Conservation (phyloP, 2,329 filamentous ascomycete genomes). For the Pseudocercospora cruenta region DNA sequence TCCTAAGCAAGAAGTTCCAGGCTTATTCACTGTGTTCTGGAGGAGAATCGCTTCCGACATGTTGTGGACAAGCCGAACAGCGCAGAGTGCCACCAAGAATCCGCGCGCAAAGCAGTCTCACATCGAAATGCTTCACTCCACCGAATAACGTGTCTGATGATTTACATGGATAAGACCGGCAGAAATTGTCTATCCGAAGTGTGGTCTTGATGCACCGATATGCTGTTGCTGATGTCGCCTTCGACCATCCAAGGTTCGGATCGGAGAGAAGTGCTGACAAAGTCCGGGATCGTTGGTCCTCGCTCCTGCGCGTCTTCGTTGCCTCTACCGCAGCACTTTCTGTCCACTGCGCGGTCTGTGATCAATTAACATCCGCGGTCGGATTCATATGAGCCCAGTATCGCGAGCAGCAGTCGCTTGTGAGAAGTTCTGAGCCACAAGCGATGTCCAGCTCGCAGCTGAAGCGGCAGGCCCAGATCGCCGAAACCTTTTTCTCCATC, state of each 20-base stretch:
- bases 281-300: too few species aligned
- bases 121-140: background rate
- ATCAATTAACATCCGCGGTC: too few species aligned
- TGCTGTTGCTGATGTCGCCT: background rate
- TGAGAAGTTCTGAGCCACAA: background rate
- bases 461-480: background rate
- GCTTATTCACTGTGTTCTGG: slow-evolving; percentile 31
- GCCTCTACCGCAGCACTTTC: too few species aligned
- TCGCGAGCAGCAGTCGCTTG: too few species aligned
- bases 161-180: background rate
- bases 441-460: background rate
- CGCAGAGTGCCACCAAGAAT: background rate
- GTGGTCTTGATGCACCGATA: background rate
- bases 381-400: too few species aligned
- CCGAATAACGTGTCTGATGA: background rate
- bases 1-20: slow-evolving; percentile 35
- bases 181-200: background rate
- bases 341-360: too few species aligned
- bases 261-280: too few species aligned
- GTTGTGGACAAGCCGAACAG: background rate
- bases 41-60: slow-evolving; percentile 27
- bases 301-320: too few species aligned
- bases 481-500: background rate
- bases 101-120: background rate
- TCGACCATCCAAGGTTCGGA: background rate